These are phyloP conservation scores for Lichtheimia hyalospora DNA, from an alignment of 371 early-diverging fungal species.

Conservation along the genomic window DNA sequence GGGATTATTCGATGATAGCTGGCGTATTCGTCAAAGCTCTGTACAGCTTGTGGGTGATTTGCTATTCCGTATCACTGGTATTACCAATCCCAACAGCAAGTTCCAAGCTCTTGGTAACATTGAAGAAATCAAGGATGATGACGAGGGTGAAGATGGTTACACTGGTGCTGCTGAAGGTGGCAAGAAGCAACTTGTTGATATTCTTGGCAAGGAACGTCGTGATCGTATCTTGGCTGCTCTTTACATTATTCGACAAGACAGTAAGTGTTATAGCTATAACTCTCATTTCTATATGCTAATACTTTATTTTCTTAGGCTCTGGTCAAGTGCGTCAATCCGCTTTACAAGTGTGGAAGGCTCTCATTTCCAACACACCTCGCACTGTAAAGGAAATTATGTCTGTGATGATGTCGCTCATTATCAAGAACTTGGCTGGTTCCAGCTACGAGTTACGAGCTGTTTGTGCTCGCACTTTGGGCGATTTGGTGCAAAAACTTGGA, in stretches of 20 bases:
- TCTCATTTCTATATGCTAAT: neutral
- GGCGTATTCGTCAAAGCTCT: constrained; percentile 95
- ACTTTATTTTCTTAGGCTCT: constrained; percentile 31
- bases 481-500: constrained; percentile 93
- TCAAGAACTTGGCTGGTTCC: constrained; percentile 74
- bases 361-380: constrained; percentile 95
- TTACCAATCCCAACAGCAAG: constrained; percentile 57
- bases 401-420: constrained; percentile 84
- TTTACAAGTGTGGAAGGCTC: constrained; percentile 91
- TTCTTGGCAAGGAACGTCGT: constrained; percentile 87
- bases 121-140: constrained; percentile 45
- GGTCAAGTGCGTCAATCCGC: constrained; percentile 90
- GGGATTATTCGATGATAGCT: constrained; percentile 88
- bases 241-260: constrained; percentile 89
- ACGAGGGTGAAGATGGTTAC: constrained; percentile 55
- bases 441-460: constrained; percentile 76
- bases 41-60: constrained; percentile 95
- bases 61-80: constrained; percentile 89
- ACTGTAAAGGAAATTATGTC: constrained; percentile 93
- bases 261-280: constrained; percentile 19
- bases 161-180: constrained; percentile 55
- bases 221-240: constrained; percentile 88
- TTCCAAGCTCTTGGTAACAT: constrained; percentile 42
- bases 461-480: constrained; percentile 92
- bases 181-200: constrained; percentile 74